Evolutionary conservation across 371 early-diverging fungal genomes (phyloP).

Genomic region (Choanephora cucurbitarum): DNA sequence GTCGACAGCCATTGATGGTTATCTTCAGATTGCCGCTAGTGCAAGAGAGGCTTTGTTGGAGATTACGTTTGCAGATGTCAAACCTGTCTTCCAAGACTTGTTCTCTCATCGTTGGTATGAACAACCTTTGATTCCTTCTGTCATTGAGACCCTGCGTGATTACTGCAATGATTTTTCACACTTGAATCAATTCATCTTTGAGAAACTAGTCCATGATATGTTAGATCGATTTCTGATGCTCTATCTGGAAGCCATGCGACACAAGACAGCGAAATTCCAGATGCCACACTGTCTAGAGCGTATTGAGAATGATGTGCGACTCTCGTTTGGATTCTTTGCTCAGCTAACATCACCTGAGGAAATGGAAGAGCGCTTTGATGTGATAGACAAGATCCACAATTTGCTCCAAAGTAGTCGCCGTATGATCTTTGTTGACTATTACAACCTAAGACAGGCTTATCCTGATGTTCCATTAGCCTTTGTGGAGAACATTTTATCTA

Average conservation of each 20-base stretch:
- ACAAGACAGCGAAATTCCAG: conserved; percentile 77
- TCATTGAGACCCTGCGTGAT: conserved; percentile 89
- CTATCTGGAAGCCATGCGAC: conserved; percentile 82
- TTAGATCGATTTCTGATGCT: conserved; percentile 81
- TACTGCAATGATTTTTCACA: conserved; percentile 86
- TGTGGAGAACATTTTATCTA: conserved; percentile 75
- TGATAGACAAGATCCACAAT: conserved; percentile 71
- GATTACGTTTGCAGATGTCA: conserved; percentile 81
- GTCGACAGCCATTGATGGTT: conserved; percentile 73
- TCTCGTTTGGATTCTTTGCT: conserved; percentile 68
- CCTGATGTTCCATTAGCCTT: conserved; percentile 81
- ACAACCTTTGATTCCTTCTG: conserved; percentile 74
- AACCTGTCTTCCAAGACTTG: conserved; percentile 69
- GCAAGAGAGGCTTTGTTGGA: conserved; percentile 76
- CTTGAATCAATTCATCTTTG: conserved; percentile 84
- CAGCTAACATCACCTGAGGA: conserved; percentile 64
- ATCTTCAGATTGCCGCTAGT: conserved; percentile 76
- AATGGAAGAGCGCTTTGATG: conserved; percentile 71
- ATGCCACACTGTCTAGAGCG: conserved; percentile 60
- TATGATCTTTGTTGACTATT: conserved; percentile 78
- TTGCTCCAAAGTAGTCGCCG: conserved; percentile 66
- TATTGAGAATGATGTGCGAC: conserved; percentile 66
- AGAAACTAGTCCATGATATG: conserved; percentile 80
- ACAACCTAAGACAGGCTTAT: conserved; percentile 73
- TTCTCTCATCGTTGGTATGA: conserved; percentile 91